Conservation (phyloP, 1,139 yeast genomes). For the Hansenula lynferdii region DNA sequence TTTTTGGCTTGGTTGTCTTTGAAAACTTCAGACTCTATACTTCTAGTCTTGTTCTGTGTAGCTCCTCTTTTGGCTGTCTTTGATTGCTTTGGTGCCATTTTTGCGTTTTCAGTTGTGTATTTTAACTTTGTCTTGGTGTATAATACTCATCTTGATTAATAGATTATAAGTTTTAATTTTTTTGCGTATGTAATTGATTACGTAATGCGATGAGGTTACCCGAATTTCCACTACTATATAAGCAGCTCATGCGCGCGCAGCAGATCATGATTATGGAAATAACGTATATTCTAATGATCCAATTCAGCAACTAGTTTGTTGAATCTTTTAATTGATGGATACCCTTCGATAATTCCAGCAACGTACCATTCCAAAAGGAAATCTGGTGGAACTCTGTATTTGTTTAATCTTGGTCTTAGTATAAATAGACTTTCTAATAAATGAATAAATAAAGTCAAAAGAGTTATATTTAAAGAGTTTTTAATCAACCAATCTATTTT, state of each 20-base stretch:
- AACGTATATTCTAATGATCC: too few species aligned
- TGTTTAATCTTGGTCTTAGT: constrained; percentile 40
- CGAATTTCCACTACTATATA: too few species aligned
- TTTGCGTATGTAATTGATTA: too few species aligned
- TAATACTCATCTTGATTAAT: too few species aligned
- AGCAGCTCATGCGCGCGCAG: too few species aligned
- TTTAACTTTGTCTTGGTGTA: too few species aligned
- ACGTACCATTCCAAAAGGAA: constrained; percentile 44
- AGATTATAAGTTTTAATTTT: too few species aligned
- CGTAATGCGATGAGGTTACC: too few species aligned
- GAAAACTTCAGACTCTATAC: constrained; percentile 61
- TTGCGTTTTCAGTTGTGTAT: too few species aligned
- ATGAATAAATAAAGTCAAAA: constrained; percentile 37
- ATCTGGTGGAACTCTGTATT: constrained; percentile 52
- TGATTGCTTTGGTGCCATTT: constrained; percentile 54
- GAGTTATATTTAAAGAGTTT: constrained; percentile 23
- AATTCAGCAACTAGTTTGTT: constrained; percentile 27
- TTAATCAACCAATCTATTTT: constrained; percentile 15
- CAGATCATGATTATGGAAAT: too few species aligned
- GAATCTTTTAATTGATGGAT: constrained; percentile 41
- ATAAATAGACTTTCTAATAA: constrained; percentile 37
- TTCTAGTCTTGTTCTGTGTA: constrained; percentile 48
- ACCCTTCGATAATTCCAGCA: constrained; percentile 55
- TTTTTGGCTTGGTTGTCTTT: constrained; percentile 64
- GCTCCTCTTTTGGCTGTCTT: constrained; percentile 52